These are phyloP conservation scores for Trichosanthes truncata DNA, from an alignment of 306 rosid genomes.

Conservation along the genomic window DNA sequence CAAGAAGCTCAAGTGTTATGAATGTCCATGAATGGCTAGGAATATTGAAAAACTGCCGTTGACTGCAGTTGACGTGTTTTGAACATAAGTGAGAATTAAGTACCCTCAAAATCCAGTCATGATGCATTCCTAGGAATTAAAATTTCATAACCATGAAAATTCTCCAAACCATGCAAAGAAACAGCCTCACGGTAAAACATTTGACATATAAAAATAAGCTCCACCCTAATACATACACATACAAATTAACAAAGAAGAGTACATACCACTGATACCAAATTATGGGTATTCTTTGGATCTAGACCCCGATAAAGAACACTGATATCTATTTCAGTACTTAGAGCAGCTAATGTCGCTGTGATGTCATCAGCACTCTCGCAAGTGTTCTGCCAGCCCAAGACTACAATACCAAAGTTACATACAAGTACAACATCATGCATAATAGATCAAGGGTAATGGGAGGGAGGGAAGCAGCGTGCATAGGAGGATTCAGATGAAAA, in stretches of 20 bases:
- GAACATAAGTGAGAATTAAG: not conserved
- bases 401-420: slow-evolving; percentile 34
- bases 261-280: slow-evolving; percentile 96
- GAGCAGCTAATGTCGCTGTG: slow-evolving; percentile 58
- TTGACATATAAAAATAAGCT: not conserved
- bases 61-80: not conserved
- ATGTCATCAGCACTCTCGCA: slow-evolving; percentile 80
- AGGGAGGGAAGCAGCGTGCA: not conserved
- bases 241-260: slow-evolving; percentile 35
- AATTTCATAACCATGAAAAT: not conserved
- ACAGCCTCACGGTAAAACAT: not conserved
- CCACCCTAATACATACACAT: slow-evolving; percentile 39
- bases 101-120: not conserved
- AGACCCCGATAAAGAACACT: slow-evolving; percentile 80
- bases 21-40: not conserved
- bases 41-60: not conserved
- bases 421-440: not conserved
- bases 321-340: slow-evolving; percentile 66
- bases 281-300: slow-evolving; percentile 52
- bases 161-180: not conserved
- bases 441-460: not conserved
- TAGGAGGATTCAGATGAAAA: not conserved
- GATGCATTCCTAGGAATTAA: not conserved
- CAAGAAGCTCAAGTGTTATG: not conserved
- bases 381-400: slow-evolving; percentile 94